phyloP scores from a whole-genome alignment of 2,329 filamentous ascomycete genomes.

The Microcyclosporella mali region DNA sequence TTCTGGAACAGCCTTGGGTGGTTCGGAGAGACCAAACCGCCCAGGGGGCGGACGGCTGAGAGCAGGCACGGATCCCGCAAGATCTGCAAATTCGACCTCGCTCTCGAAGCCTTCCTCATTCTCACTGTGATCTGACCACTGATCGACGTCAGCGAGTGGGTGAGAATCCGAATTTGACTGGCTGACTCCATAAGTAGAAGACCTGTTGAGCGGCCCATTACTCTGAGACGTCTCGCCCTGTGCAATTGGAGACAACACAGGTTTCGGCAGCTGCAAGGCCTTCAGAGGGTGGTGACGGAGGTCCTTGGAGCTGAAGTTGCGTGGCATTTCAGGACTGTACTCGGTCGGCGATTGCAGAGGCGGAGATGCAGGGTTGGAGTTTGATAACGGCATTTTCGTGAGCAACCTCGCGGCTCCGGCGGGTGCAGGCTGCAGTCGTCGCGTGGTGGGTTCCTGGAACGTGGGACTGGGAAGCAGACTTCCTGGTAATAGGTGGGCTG shows the following conservation, averaged over 20 bases:
- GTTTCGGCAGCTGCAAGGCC: conserved; percentile 29
- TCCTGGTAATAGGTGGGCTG: conserved; percentile 72
- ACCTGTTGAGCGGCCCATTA: conserved; percentile 30
- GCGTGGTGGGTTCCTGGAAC: conserved; percentile 24
- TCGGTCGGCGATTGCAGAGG: conserved; percentile 24
- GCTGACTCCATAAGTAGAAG: conserved; percentile 30
- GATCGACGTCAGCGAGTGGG: conserved; percentile 21
- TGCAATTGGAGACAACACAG: conserved; percentile 26
- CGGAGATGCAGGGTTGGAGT: conserved; percentile 18
- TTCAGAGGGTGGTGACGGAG: conserved; percentile 26
- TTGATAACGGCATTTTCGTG: conserved; percentile 10
- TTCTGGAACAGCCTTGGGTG: conserved; percentile 31
- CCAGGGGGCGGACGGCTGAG: conserved; percentile 24
- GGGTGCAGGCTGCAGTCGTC: conserved; percentile 6
- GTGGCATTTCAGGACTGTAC: conserved; percentile 20
- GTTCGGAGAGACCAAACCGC: conserved; percentile 27
- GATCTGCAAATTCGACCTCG: conserved; percentile 23
- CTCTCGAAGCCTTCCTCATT: conserved; percentile 18
- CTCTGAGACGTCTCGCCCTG: conserved; percentile 13
- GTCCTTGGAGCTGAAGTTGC: conserved; percentile 21
- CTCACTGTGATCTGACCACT: conserved; percentile 26
- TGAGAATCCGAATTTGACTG: conserved; percentile 16
- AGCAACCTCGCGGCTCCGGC: conserved; percentile 5
- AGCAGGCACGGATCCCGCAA: conserved; percentile 23
- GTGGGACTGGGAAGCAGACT: conserved; percentile 55